A percentile compares a stretch with the other conserved stretches of the same genome.
phyloP scores from a whole-genome alignment of 1,284 basidiomycete genomes.

The Ustilago hordei region DNA sequence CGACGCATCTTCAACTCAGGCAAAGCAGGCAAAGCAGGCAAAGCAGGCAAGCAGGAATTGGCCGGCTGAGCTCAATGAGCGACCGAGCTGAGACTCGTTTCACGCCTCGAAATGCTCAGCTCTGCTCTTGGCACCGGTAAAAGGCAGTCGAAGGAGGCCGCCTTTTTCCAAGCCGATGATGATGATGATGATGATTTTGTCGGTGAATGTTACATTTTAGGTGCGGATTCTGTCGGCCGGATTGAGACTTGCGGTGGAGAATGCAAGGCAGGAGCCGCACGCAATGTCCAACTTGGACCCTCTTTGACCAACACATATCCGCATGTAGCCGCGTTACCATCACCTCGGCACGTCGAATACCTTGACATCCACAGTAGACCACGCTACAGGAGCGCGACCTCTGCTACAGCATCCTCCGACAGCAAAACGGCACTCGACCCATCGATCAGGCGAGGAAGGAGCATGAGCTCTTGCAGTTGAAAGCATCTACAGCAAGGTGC shows the following conservation, averaged over 20 bases:
- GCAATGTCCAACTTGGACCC: slow-evolving; percentile 1
- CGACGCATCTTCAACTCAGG: too few relatives aligned
- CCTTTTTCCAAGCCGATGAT: background rate
- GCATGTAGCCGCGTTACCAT: slow-evolving; percentile 6
- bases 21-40: too few relatives aligned
- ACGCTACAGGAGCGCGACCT: too few relatives aligned
- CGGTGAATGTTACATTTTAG: background rate
- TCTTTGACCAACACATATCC: slow-evolving; percentile 1
- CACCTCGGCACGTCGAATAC: background rate
- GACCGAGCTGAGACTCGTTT: slow-evolving; percentile 2
- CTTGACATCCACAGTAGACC: background rate
- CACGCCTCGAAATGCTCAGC: background rate
- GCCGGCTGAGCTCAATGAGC: slow-evolving; percentile 2
- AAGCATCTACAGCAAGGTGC: background rate
- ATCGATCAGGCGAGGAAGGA: background rate
- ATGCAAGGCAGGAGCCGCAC: slow-evolving; percentile 1
- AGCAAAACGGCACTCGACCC: too few relatives aligned
- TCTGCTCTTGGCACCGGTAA: background rate
- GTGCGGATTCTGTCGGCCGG: background rate
- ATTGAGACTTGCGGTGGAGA: background rate
- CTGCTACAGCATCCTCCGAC: too few relatives aligned
- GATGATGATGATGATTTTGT: too few relatives aligned
- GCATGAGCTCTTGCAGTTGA: slow-evolving; percentile 2
- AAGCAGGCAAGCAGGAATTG: background rate
- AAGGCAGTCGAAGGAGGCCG: background rate